Base-by-base conservation (phyloP, 2,329 filamentous ascomycete genomes). In the Botrytis porri region DNA sequence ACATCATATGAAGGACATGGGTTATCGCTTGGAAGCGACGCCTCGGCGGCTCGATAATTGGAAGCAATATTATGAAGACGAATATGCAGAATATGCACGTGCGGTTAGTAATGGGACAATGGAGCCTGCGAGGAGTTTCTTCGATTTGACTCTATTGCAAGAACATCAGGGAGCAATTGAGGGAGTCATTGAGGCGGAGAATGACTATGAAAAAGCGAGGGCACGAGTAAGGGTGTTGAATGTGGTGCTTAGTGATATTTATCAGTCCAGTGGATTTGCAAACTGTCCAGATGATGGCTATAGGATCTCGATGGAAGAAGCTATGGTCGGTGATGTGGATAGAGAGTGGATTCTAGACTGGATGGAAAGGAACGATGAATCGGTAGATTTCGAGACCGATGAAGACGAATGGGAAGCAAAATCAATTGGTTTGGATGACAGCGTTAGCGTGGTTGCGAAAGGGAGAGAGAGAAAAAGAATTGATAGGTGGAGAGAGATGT, bases 231-330 rank as follows among this genome's bases (percentile, higher is more conserved):
- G 51, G 32, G 54, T 61, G 2, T n/a, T 75, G 1, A 72, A 74
- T 4, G 43, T 75, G 8, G 8, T 73, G 12, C 70, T 74, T 14
- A 37, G 57, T 41, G 39, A 62, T 16, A 9, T 35, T 5, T 74
- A 76, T 14, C 75, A 75, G 70, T 71, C 73, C 32, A 77, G 76
- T 4, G 45, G 72, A 0, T 77, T 77, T 64, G 39, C 14, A 1
- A 73, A 75, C 43, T 32, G 72, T 59, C 32, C 39, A 6, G 71
- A 77, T 37, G 76, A 77, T 54, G 76, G 75, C 9, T 77, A 77
- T 61, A 66, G 61, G n/a, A 64, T 71, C 20, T 77, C 76, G 1
- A 65, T 73, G 29, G 76, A 77, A 63, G 57, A 62, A 14, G 70
- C 70, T 12, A 71, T 72, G 22, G 67, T 74, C 18, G 25, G n/a